Base-by-base conservation (phyloP, 257 asterid species). In the Salvia hispanica region DNA sequence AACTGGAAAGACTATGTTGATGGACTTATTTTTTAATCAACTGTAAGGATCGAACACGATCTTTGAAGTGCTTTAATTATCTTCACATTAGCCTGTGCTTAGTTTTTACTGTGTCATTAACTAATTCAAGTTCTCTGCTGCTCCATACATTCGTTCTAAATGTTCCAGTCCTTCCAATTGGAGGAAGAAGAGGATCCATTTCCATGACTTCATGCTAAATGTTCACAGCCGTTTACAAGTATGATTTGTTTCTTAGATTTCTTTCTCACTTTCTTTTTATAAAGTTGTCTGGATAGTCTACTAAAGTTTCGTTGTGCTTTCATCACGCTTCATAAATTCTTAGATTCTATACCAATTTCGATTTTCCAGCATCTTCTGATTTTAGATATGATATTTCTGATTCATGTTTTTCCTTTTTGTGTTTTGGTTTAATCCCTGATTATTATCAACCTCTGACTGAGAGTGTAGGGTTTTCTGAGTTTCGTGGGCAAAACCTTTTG, bases 181-280 rank as follows among this genome's bases (percentile, higher is more conserved):
- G 97, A 88, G 98, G 83, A 92, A 90, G 80, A 90, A 85, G 83
- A 83, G 98, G 82, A 88, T 90, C 73, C 98, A 92, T 83, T 90
- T 92, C 82, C 98, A 90, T 44, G 95, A 90, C 84, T 92, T 92
- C 70, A 92, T 92, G 98, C 85, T 92, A 74, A 82, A 80, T 73
- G 93, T 92, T 64, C 98, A 92, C 79, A 86, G 97, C 89, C 85
- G 85, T 57, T 75, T 92, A 79, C 98, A 90, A 62, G 98, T 90
- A 86, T 56, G 72, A 43, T 58, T 72, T 25, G 40, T 61, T 64
- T 65, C 36, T 48, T 16, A 39, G 31, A 25, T 25, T 25, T 25
- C 31, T 25, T 25, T 25, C 31, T 25, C 31, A 25, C 31, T 25
- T 18, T 44, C 16, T 33, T 16, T 51, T 58, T 63, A 31, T 6